Conservation (phyloP, 1,284 basidiomycete genomes). For the Fomes fomentarius region DNA sequence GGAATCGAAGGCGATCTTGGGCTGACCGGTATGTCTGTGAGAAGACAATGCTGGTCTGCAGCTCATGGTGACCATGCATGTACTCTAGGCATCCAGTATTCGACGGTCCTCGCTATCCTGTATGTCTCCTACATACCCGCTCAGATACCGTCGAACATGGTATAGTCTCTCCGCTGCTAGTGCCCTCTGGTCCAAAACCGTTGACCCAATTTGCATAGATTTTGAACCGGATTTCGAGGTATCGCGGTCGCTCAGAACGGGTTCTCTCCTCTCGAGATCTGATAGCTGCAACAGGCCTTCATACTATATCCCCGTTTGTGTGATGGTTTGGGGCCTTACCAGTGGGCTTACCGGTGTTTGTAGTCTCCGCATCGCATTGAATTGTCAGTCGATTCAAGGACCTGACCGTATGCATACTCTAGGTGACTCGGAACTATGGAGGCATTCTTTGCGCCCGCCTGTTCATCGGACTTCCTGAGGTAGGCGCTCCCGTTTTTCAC, state of each 20-base stretch:
- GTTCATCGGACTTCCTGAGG: slow-evolving; percentile 67
- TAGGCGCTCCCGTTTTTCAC: slow-evolving; percentile 9
- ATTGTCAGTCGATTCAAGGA: neutral
- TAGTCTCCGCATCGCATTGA: slow-evolving; percentile 3
- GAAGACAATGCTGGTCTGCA: neutral
- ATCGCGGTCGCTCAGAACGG: neutral
- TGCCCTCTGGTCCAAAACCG: neutral
- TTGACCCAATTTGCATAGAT: slow-evolving; percentile 42
- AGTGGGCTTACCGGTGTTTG: slow-evolving; percentile 62
- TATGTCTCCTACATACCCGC: slow-evolving; percentile 64
- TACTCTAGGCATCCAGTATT: slow-evolving; percentile 69
- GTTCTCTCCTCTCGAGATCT: neutral
- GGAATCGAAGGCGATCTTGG: slow-evolving; percentile 61
- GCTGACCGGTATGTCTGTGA: slow-evolving; percentile 42
- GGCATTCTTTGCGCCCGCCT: slow-evolving; percentile 63
- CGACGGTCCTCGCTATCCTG: slow-evolving; percentile 58
- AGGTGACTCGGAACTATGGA: slow-evolving; percentile 58
- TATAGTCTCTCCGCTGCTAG: slow-evolving; percentile 15
- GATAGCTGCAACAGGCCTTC: slow-evolving; percentile 48
- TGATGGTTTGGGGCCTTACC: slow-evolving; percentile 65
- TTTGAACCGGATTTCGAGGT: slow-evolving; percentile 57
- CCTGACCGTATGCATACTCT: neutral
- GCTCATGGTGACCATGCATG: neutral
- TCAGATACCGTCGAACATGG: slow-evolving; percentile 72
- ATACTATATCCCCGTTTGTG: slow-evolving; percentile 61